phyloP scores from a whole-genome alignment of 1,284 basidiomycete genomes.

The Cryptococcus amylolentus region DNA sequence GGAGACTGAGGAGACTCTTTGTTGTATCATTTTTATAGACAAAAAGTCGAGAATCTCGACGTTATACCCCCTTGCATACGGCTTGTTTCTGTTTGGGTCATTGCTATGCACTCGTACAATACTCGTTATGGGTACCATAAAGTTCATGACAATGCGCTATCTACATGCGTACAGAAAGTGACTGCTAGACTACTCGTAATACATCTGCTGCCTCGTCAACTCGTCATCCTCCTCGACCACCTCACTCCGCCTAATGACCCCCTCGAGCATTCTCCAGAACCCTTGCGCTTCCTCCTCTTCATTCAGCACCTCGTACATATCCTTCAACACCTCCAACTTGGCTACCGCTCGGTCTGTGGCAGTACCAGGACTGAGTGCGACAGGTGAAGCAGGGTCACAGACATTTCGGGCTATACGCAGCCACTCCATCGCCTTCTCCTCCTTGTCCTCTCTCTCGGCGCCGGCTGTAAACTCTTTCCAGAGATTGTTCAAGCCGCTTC shows the following conservation, averaged over 20 bases:
- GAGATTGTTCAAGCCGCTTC: conserved; percentile 5
- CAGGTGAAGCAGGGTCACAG: conserved; percentile 13
- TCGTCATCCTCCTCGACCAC: conserved; percentile 9
- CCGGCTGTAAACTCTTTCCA: conserved; percentile 9
- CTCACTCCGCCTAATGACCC: conserved; percentile 6
- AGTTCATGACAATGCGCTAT: neutral
- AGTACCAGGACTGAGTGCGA: neutral
- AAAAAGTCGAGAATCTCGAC: too few species aligned
- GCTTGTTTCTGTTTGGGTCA: too few species aligned
- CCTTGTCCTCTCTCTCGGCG: conserved; percentile 14
- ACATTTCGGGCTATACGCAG: conserved; percentile 25
- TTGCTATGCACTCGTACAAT: too few species aligned
- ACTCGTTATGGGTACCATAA: too few species aligned
- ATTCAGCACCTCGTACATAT: conserved; percentile 27
- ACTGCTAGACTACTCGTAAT: conserved; percentile 15
- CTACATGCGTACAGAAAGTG: neutral
- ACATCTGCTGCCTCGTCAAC: conserved; percentile 10
- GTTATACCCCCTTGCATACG: too few species aligned
- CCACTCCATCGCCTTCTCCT: conserved; percentile 37
- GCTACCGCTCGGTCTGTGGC: conserved; percentile 12
- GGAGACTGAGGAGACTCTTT: neutral
- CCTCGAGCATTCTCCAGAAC: conserved; percentile 42
- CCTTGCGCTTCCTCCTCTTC: conserved; percentile 19
- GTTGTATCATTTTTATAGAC: too few species aligned
- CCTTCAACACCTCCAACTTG: conserved; percentile 32